These are phyloP conservation scores for Saturnispora dispora DNA, from an alignment of 805 yeast genomes.

Conservation along the genomic window DNA sequence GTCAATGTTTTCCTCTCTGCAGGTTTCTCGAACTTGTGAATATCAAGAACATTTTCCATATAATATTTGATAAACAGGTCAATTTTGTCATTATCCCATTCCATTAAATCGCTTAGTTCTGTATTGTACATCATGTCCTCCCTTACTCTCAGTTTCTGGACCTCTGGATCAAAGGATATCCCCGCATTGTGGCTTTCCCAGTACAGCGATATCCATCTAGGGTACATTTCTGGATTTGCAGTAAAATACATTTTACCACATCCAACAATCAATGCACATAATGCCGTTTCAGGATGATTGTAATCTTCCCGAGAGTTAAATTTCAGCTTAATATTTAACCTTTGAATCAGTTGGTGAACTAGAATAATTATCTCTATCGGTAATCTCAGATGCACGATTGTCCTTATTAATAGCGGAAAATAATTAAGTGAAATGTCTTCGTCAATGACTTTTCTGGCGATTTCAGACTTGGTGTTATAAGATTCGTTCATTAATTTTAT, in stretches of 20 bases:
- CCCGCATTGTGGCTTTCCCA: background rate
- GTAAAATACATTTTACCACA: slow-evolving; percentile 28
- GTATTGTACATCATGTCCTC: slow-evolving; percentile 19
- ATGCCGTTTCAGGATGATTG: slow-evolving; percentile 31
- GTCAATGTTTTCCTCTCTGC: background rate
- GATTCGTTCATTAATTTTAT: background rate
- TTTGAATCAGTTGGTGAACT: slow-evolving; percentile 24
- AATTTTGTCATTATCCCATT: slow-evolving; percentile 41
- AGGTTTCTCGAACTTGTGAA: background rate
- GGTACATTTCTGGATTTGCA: slow-evolving; percentile 14
- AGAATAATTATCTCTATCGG: slow-evolving; percentile 42
- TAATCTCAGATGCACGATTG: slow-evolving; percentile 35
- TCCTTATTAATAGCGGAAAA: slow-evolving; percentile 33
- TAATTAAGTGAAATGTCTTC: slow-evolving; percentile 18
- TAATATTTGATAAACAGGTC: slow-evolving; percentile 43
- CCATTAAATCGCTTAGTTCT: slow-evolving; percentile 29
- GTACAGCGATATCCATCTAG: slow-evolving; percentile 24
- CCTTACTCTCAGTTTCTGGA: slow-evolving; percentile 9
- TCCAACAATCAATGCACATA: slow-evolving; percentile 27
- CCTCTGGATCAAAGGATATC: slow-evolving; percentile 10
- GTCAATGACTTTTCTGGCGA: background rate
- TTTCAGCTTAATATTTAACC: slow-evolving; percentile 11
- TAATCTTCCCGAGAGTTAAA: background rate
- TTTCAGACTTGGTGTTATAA: background rate
- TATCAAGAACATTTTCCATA: background rate